These are phyloP conservation scores for Saprolegnia diclina DNA, from an alignment of 352 stramenopile species.

Conservation along the genomic window DNA sequence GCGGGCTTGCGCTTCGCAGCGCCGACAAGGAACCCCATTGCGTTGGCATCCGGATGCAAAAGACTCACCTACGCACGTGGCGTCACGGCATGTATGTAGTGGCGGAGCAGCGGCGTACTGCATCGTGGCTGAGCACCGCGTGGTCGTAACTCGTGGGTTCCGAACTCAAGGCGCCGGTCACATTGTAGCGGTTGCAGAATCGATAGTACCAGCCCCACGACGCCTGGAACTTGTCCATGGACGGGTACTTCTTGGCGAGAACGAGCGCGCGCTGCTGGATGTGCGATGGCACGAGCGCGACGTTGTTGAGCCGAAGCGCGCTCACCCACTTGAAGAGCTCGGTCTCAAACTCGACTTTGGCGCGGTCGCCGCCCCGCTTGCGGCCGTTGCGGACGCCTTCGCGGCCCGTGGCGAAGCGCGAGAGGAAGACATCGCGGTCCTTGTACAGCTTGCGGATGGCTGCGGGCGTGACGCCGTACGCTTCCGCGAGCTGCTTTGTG, in stretches of 20 bases:
- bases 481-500: conserved; percentile 80
- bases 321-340: conserved; percentile 85
- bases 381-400: conserved; percentile 83
- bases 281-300: conserved; percentile 50
- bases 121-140: not conserved
- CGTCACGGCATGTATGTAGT: too few species aligned
- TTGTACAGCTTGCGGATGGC: conserved; percentile 86
- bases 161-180: not conserved
- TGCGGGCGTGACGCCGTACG: conserved; percentile 79
- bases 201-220: conserved; percentile 82
- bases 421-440: conserved; percentile 79
- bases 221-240: conserved; percentile 79
- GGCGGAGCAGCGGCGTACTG: not conserved
- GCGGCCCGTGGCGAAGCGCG: conserved; percentile 76
- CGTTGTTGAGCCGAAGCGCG: conserved; percentile 58
- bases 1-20: not conserved
- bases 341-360: conserved; percentile 78
- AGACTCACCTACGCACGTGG: not conserved
- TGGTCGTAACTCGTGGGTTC: not conserved
- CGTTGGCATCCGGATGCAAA: not conserved
- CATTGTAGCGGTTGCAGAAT: conserved; percentile 46
- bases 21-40: not conserved
- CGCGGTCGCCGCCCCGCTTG: conserved; percentile 76
- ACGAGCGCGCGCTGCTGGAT: conserved; percentile 81
- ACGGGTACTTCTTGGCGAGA: conserved; percentile 76